These are phyloP conservation scores for Penicillium concentricum DNA, from an alignment of 2,329 filamentous ascomycete species.

Conservation along the genomic window DNA sequence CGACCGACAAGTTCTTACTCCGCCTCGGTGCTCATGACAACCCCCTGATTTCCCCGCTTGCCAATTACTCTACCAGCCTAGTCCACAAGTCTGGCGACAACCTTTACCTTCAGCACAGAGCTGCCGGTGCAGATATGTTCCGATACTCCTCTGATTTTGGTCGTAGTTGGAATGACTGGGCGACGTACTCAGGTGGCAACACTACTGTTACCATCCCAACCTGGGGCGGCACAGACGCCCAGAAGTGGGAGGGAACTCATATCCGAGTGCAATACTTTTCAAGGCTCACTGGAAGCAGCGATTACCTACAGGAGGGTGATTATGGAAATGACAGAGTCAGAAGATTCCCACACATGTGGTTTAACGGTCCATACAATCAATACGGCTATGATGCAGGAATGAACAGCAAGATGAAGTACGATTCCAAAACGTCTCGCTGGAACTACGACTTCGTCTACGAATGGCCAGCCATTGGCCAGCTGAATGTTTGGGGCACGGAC, in stretches of 20 bases:
- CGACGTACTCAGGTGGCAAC: constrained; percentile 53
- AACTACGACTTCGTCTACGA: constrained; percentile 61
- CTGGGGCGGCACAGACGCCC: constrained; percentile 59
- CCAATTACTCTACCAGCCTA: constrained; percentile 59
- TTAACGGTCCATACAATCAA: constrained; percentile 62
- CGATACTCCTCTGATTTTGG: constrained; percentile 64
- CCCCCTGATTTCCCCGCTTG: constrained; percentile 58
- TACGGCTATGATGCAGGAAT: constrained; percentile 64
- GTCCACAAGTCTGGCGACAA: constrained; percentile 47
- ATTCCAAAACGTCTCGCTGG: constrained; percentile 52
- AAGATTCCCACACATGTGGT: constrained; percentile 61
- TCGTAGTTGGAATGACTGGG: constrained; percentile 60
- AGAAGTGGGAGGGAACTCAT: constrained; percentile 62
- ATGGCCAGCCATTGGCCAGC: constrained; percentile 61
- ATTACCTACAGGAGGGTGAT: constrained; percentile 61
- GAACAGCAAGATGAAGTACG: constrained; percentile 51
- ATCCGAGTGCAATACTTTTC: constrained; percentile 65
- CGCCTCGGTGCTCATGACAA: constrained; percentile 60
- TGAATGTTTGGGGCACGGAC: constrained; percentile 67
- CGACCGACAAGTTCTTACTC: constrained; percentile 60
- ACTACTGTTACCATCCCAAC: constrained; percentile 47
- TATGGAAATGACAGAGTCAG: constrained; percentile 42
- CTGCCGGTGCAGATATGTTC: constrained; percentile 60
- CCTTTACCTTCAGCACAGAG: constrained; percentile 56
- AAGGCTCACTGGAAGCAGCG: constrained; percentile 57